Percentiles rank a stretch among this genome's conserved stretches.
Conservation (phyloP, 495 filamentous ascomycete species). For the Aspergillus diversus region DNA sequence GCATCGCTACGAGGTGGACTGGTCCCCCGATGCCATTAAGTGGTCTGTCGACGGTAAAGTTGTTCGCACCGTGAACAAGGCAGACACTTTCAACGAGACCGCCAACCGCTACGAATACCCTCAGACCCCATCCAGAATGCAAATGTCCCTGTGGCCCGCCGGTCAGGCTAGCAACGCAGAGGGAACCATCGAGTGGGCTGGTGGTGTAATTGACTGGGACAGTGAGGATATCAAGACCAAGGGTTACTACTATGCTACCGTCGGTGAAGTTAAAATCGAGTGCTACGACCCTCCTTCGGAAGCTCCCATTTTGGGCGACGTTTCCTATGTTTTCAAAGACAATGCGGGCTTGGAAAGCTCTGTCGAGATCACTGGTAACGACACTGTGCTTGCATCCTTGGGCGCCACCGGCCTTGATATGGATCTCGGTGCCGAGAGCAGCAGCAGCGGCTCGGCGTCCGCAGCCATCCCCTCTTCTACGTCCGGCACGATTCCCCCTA, state of each 20-base stretch:
- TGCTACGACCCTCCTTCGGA: conserved; percentile 79
- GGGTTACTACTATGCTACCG: conserved; percentile 87
- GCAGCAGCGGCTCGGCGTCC: conserved; percentile 29
- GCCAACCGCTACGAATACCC: conserved; percentile 84
- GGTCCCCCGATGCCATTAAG: conserved; percentile 80
- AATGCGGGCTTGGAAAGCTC: conserved; percentile 70
- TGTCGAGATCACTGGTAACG: conserved; percentile 72
- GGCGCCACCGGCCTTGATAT: conserved; percentile 77
- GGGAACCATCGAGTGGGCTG: conserved; percentile 91
- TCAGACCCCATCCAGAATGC: conserved; percentile 89
- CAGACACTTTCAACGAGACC: conserved; percentile 83
- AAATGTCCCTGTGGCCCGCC: conserved; percentile 96
- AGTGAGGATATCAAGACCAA: conserved; percentile 75
- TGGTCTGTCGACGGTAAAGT: conserved; percentile 84
- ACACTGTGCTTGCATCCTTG: conserved; percentile 78
- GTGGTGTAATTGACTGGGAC: conserved; percentile 88
- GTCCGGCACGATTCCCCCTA: conserved; percentile 38
- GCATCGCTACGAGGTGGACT: conserved; percentile 93
- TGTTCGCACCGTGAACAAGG: conserved; percentile 71
- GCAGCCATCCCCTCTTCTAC: conserved; percentile 25
- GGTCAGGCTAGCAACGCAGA: conserved; percentile 75
- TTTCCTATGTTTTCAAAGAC: conserved; percentile 77
- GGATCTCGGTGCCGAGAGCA: conserved; percentile 42
- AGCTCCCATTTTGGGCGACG: conserved; percentile 60
- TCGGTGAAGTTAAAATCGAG: conserved; percentile 75